Conservation (phyloP, 805 yeast genomes). For the Candida pseudoglaebosa region DNA sequence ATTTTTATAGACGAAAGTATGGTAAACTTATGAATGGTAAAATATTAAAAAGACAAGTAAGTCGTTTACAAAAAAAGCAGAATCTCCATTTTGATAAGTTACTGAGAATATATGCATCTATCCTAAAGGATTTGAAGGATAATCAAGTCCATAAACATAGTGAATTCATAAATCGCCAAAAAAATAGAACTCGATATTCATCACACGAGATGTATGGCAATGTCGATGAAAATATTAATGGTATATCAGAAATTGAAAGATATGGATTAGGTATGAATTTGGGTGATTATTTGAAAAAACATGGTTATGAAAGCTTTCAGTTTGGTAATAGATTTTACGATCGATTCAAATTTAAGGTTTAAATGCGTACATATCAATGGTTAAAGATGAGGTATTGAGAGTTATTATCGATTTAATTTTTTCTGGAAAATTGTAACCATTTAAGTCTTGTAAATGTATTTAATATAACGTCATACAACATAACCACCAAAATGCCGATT, state of each 20-base stretch:
- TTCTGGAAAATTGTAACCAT: background rate
- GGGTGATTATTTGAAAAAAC: conserved; percentile 29
- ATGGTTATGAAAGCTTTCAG: conserved; percentile 17
- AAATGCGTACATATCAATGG: too few species aligned
- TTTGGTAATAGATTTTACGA: conserved; percentile 26
- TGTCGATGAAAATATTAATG: conserved; percentile 10
- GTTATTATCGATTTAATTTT: too few species aligned
- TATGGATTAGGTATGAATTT: conserved; percentile 25
- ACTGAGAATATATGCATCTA: background rate
- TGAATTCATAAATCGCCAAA: conserved; percentile 23
- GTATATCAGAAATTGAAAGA: conserved; percentile 22
- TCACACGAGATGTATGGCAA: background rate
- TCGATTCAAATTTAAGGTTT: conserved; percentile 15
- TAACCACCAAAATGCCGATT: conserved; percentile 33
- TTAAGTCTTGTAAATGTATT: too few species aligned
- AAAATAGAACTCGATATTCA: background rate
- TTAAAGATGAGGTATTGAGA: too few species aligned
- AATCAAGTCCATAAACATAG: conserved; percentile 30
- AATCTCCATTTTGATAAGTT: conserved; percentile 11
- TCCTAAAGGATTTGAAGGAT: background rate
- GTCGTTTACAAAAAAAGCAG: conserved; percentile 10
- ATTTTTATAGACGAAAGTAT: background rate
- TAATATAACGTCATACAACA: conserved; percentile 17
- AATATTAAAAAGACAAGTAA: conserved; percentile 5
- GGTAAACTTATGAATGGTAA: conserved; percentile 2